Evolutionary conservation across 2,329 filamentous ascomycete genomes (phyloP).

Genomic region (Paecilomyces dactylethromorphus): DNA sequence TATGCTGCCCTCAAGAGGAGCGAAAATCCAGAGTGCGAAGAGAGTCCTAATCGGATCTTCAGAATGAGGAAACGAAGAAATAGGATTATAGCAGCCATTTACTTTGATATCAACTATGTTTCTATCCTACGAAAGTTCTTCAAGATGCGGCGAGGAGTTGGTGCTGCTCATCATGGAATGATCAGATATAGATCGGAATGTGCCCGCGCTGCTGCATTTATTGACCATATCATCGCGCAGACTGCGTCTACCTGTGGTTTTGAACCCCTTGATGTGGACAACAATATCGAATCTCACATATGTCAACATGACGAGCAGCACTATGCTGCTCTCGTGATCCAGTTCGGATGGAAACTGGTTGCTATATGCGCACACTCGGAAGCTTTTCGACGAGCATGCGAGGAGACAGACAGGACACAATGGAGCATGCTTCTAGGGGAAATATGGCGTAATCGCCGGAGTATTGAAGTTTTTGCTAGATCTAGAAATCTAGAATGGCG

Average conservation of each 20-base stretch:
- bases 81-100: neutral
- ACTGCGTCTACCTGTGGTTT: neutral
- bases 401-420: neutral
- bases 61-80: neutral
- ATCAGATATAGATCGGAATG: neutral
- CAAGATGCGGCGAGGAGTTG: neutral
- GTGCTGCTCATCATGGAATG: neutral
- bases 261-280: neutral
- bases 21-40: neutral
- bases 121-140: neutral
- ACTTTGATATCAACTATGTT: neutral
- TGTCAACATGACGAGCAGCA: no score
- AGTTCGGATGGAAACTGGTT: conserved; percentile 18
- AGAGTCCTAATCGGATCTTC: neutral
- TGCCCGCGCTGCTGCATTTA: neutral
- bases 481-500: conserved; percentile 19
- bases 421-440: conserved; percentile 12
- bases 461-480: conserved; percentile 19
- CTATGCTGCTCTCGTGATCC: conserved; percentile 4
- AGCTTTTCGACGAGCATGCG: conserved; percentile 13
- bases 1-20: neutral
- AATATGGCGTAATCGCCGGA: conserved; percentile 11
- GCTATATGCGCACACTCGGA: conserved; percentile 20
- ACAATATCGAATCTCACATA: neutral
- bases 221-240: neutral